Evolutionary conservation across 2,329 filamentous ascomycete species (phyloP).

Genomic region (Moelleriella libera): DNA sequence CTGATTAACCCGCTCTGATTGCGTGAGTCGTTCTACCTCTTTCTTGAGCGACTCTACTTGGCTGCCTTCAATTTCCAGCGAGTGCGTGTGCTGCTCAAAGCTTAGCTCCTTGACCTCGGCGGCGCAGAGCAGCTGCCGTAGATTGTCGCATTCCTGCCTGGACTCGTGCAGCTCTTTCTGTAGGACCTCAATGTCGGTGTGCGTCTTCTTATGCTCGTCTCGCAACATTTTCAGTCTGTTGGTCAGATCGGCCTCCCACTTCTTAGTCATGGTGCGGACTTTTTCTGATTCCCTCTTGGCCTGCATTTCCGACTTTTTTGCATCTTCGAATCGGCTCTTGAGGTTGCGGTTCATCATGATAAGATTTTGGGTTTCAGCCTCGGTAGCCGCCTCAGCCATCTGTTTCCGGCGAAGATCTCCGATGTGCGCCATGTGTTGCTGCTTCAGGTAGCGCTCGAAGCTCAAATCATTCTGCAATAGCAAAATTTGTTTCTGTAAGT

Average conservation of each 20-base stretch:
- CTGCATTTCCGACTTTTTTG: conserved; percentile 55
- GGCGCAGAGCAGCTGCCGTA: conserved; percentile 51
- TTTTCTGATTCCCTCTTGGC: conserved; percentile 60
- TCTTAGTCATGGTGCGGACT: conserved; percentile 59
- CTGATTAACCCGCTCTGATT: conserved; percentile 47
- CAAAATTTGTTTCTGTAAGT: conserved; percentile 60
- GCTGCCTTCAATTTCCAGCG: conserved; percentile 44
- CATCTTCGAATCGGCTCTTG: conserved; percentile 58
- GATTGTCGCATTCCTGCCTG: conserved; percentile 45
- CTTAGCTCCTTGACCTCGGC: conserved; percentile 55
- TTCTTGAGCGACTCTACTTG: conserved; percentile 45
- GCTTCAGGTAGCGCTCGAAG: conserved; percentile 72
- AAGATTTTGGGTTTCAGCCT: conserved; percentile 71
- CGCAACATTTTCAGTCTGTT: conserved; percentile 50
- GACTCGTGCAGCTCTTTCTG: conserved; percentile 43
- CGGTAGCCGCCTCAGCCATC: conserved; percentile 61
- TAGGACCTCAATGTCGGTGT: conserved; percentile 39
- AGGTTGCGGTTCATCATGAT: conserved; percentile 63
- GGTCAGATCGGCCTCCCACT: conserved; percentile 60
- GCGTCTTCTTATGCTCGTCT: conserved; percentile 56
- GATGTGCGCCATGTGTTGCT: conserved; percentile 71
- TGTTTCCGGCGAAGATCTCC: conserved; percentile 63
- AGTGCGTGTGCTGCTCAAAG: conserved; percentile 48
- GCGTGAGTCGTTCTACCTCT: conserved; percentile 46
- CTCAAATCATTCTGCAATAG: conserved; percentile 67